Evolutionary conservation across 1,284 basidiomycete genomes (phyloP), one percentile per base, ranked within the genome.

Genomic region (Tylopilus sp.): DNA sequence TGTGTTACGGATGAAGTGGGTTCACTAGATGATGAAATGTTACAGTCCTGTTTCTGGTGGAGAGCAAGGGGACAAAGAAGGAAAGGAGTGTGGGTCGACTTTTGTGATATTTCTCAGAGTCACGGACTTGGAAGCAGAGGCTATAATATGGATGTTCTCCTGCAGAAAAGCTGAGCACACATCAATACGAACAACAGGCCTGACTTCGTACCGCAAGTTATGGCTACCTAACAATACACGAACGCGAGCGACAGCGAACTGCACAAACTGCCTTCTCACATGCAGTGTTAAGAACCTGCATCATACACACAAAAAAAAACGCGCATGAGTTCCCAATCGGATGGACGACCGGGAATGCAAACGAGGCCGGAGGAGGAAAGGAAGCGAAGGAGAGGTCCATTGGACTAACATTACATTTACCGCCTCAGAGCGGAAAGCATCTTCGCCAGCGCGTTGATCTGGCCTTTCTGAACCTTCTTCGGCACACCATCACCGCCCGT

Each of bases 391-490:
- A 16, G 23, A 26, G 34, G 41, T 51, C 49, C 26, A 48, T 57
- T 46, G 40, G 41, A 67, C 63, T 56, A 64, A 64, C 64, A 54
- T 63, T 55, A 60, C 56, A 67, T 56, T 58, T 76, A 86, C 61
- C 82, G 80, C 61, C 84, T 76, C 68, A 88, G 68, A 44, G 86
- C 86, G 53, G 83, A 88, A 54, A 90, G 71, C 85, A 90, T 87
- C 79, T 89, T 89, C 55, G 86, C 86, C 59, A 90, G 72, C 33
- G 87, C 78, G 58, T 85, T 84, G 74, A 89, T 89, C 74, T 90
- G 87, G 47, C 84, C 85, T 68, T 83, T 89, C 73, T 87, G 85
- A 62, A 89, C 85, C 73, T 87, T 90, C 75, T 86, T 84, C 55
- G 81, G 80, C 41, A 57, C 55, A 45, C 65, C 78, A 44, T 77